Percentiles rank a stretch among this genome's conserved stretches.
These are phyloP conservation scores for Euclidium syriacum DNA, from an alignment of 345 rosid genomes.

Conservation along the genomic window DNA sequence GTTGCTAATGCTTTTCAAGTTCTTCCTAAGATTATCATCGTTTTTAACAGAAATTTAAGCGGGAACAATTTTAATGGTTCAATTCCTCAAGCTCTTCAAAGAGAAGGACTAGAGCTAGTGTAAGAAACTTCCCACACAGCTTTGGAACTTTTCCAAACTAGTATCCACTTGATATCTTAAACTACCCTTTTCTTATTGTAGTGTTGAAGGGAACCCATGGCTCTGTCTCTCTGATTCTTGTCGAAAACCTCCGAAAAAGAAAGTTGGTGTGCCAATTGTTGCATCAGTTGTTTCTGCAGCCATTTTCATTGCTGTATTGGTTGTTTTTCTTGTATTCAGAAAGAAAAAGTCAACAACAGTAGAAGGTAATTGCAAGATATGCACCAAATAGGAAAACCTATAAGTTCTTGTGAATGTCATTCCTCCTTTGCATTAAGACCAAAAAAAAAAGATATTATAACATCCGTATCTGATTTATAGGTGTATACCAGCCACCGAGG, in stretches of 20 bases:
- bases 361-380: too few relatives aligned
- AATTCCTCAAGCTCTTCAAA: constrained; percentile 32
- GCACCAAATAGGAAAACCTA: too few relatives aligned
- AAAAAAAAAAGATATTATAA: too few relatives aligned
- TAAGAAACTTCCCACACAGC: too few relatives aligned
- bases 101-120: not conserved
- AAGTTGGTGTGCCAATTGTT: not conserved
- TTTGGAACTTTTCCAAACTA: too few relatives aligned
- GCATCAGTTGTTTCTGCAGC: constrained; percentile 2
- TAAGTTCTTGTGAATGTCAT: too few relatives aligned
- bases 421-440: too few relatives aligned
- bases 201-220: constrained; percentile 12
- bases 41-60: constrained; percentile 32
- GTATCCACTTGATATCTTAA: too few relatives aligned
- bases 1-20: not conserved
- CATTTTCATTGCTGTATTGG: not conserved
- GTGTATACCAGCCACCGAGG: not conserved
- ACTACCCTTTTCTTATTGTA: not conserved
- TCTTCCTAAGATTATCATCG: not conserved
- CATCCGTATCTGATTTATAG: too few relatives aligned
- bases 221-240: constrained; percentile 4
- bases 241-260: not conserved
- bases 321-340: constrained; percentile 6
- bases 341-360: too few relatives aligned
- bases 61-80: constrained; percentile 37